Conservation (phyloP, 495 filamentous ascomycete genomes). For the Trichoderma orchidacearum region DNA sequence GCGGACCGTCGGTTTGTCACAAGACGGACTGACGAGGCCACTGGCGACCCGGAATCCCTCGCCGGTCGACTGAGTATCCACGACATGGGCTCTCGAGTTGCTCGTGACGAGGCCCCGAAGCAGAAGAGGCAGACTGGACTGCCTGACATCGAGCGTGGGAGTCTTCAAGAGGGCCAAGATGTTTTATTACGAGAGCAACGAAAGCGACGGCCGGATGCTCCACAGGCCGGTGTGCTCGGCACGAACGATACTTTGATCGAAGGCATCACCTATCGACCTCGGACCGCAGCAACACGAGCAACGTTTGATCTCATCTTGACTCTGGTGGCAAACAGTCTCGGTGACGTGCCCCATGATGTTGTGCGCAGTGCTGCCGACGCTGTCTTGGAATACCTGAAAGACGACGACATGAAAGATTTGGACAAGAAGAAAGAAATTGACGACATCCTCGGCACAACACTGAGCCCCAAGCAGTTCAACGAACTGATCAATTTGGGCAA, state of each 20-base stretch:
- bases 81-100: constrained; percentile 83
- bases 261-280: constrained; percentile 69
- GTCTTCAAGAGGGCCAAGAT: constrained; percentile 73
- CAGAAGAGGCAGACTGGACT: constrained; percentile 56
- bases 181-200: constrained; percentile 75
- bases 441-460: constrained; percentile 69
- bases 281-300: constrained; percentile 82
- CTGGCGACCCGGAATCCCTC: constrained; percentile 93
- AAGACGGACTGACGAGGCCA: constrained; percentile 82
- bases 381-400: constrained; percentile 79
- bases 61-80: constrained; percentile 83
- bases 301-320: constrained; percentile 95
- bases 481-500: constrained; percentile 93
- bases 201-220: constrained; percentile 69
- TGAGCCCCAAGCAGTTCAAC: constrained; percentile 88
- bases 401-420: constrained; percentile 91
- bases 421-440: constrained; percentile 98
- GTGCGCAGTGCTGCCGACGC: constrained; percentile 94
- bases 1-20: constrained; percentile 93
- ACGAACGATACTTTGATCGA: constrained; percentile 79
- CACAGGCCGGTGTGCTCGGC: constrained; percentile 65
- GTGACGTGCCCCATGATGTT: constrained; percentile 84
- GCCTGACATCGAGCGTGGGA: constrained; percentile 58
- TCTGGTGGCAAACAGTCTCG: constrained; percentile 74
- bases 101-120: constrained; percentile 66